phyloP scores from a whole-genome alignment of 176 grass and related monocot genomes.

The Phoenix dactylifera region DNA sequence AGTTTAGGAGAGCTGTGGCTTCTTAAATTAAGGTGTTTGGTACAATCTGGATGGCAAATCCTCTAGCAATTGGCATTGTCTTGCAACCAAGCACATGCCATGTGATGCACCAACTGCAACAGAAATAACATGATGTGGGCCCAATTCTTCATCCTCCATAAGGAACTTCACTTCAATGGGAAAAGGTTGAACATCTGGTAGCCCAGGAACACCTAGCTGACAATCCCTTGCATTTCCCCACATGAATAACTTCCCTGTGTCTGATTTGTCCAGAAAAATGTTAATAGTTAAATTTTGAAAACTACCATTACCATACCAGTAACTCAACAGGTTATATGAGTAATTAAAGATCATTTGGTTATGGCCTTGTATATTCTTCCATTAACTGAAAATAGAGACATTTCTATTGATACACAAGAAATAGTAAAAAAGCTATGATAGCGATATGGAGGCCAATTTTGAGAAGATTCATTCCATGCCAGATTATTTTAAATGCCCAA shows the following conservation, averaged over 20 bases:
- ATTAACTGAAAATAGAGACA: background rate
- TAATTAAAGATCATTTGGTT: background rate
- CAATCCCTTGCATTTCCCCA: slow-evolving; percentile 98
- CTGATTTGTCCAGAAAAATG: slow-evolving; percentile 32
- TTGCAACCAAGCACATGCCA: slow-evolving; percentile 81
- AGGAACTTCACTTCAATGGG: slow-evolving; percentile 88
- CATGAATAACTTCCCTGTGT: slow-evolving; percentile 71
- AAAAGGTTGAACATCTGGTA: slow-evolving; percentile 56
- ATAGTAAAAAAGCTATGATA: too few species aligned
- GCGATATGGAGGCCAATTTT: too few species aligned
- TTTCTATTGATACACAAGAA: too few species aligned
- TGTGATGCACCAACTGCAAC: slow-evolving; percentile 76
- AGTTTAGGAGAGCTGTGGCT: too few species aligned
- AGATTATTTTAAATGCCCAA: too few species aligned
- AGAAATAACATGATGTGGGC: slow-evolving; percentile 50
- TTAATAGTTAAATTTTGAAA: background rate
- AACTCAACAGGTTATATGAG: too few species aligned
- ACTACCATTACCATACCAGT: too few species aligned
- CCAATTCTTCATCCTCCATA: slow-evolving; percentile 34
- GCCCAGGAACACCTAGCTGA: slow-evolving; percentile 66
- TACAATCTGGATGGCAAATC: background rate
- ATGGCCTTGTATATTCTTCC: background rate
- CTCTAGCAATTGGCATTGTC: slow-evolving; percentile 13
- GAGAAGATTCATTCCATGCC: too few species aligned
- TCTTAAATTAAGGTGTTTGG: too few species aligned